phyloP scores from a whole-genome alignment of 345 rosid genomes.

The Euphorbia tirucalli region DNA sequence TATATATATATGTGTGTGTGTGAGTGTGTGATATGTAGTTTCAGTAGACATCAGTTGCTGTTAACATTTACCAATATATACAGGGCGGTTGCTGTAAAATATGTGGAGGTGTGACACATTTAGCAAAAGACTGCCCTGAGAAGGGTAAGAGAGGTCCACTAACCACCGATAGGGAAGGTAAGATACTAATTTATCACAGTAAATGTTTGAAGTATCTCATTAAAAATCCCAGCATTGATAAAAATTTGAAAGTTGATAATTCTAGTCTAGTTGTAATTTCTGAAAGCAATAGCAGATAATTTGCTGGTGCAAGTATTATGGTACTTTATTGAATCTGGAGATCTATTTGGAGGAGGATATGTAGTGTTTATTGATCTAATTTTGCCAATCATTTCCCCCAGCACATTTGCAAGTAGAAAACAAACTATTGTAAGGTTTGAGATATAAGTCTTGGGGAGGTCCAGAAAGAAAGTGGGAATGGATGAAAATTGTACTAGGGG shows the following conservation, averaged over 20 bases:
- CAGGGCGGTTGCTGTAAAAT: conserved; percentile 94
- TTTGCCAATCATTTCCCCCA: not conserved
- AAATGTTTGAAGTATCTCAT: not conserved
- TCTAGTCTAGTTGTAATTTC: not conserved
- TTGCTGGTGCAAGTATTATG: too few relatives aligned
- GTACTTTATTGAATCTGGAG: too few relatives aligned
- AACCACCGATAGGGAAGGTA: conserved; percentile 37
- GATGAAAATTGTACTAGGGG: too few relatives aligned
- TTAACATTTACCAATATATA: conserved; percentile 13
- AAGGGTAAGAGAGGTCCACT: conserved; percentile 41
- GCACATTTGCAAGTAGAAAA: too few relatives aligned
- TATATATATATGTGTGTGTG: not conserved
- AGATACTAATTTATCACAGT: conserved; percentile 20
- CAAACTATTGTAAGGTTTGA: not conserved
- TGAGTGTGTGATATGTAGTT: not conserved
- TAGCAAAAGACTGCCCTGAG: conserved; percentile 87
- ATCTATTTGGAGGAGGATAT: not conserved
- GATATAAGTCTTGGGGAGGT: not conserved
- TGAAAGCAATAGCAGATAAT: not conserved
- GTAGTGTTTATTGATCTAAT: not conserved
- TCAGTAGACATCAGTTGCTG: conserved; percentile 1
- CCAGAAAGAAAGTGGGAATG: not conserved
- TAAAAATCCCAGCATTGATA: not conserved
- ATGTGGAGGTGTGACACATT: conserved; percentile 91
- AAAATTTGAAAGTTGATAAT: too few relatives aligned